These are phyloP conservation scores for Erythrobasidium hasegawianum DNA, from an alignment of 1,284 basidiomycete species.

Conservation along the genomic window DNA sequence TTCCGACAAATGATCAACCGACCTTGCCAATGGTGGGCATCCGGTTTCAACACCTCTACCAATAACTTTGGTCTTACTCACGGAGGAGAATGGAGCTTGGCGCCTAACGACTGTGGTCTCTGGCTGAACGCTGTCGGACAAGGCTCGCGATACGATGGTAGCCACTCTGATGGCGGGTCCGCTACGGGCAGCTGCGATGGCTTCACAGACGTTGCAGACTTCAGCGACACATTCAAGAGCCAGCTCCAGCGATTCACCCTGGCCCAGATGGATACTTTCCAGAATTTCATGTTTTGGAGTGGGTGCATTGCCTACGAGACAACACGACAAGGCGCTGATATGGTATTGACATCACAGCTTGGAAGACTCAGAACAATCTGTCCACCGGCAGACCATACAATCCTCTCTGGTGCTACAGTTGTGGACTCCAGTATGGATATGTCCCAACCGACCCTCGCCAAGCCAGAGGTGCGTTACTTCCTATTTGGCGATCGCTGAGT, in stretches of 20 bases:
- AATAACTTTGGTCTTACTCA: conserved; percentile 45
- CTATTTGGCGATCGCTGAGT: no score
- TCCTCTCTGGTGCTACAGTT: conserved; percentile 33
- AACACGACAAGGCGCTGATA: background rate
- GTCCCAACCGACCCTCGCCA: conserved; percentile 63
- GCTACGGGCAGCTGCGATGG: conserved; percentile 39
- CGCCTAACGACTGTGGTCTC: conserved; percentile 42
- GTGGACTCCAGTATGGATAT: conserved; percentile 30
- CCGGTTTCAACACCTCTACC: conserved; percentile 41
- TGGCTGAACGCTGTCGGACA: conserved; percentile 41
- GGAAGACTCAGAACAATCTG: conserved; percentile 28
- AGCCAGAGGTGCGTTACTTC: conserved; percentile 51
- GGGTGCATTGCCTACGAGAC: no score
- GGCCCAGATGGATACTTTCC: conserved; percentile 36
- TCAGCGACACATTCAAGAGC: conserved; percentile 31
- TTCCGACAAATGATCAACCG: conserved; percentile 34
- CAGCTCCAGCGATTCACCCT: conserved; percentile 31
- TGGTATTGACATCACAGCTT: conserved; percentile 8
- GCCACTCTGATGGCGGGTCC: conserved; percentile 21
- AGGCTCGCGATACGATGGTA: conserved; percentile 30
- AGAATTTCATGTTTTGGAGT: conserved; percentile 85
- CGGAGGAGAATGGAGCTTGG: conserved; percentile 48
- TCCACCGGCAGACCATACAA: conserved; percentile 27
- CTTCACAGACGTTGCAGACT: conserved; percentile 38
- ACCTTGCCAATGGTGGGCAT: conserved; percentile 45